Conservation (phyloP, 2,329 filamentous ascomycete genomes). For the Clonostachys byssicola region DNA sequence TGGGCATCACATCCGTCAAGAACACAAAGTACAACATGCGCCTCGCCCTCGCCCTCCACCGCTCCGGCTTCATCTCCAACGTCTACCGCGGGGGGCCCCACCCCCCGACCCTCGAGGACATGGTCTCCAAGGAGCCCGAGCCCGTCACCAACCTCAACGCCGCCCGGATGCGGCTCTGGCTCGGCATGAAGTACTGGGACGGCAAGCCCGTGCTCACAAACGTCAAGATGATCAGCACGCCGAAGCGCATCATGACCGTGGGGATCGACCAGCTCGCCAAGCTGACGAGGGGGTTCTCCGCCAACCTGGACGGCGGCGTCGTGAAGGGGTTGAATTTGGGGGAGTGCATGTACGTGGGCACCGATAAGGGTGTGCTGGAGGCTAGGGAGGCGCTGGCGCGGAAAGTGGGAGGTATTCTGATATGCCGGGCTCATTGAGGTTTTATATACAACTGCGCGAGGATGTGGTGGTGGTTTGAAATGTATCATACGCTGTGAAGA, state of each 20-base stretch:
- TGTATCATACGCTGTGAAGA: too few species aligned
- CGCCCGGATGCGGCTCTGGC: conserved; percentile 72
- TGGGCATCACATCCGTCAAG: conserved; percentile 79
- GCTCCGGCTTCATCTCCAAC: conserved; percentile 75
- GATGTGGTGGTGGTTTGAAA: too few species aligned
- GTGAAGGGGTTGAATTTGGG: conserved; percentile 74
- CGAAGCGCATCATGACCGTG: conserved; percentile 67
- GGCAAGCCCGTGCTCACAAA: conserved; percentile 72
- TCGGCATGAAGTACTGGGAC: conserved; percentile 87
- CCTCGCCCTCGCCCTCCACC: conserved; percentile 73
- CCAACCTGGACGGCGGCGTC: conserved; percentile 54
- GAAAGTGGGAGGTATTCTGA: conserved; percentile 73
- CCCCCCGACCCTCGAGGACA: conserved; percentile 41
- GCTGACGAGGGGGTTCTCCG: conserved; percentile 65
- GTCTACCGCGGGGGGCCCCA: conserved; percentile 67
- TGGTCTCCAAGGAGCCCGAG: conserved; percentile 43
- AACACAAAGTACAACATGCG: conserved; percentile 77
- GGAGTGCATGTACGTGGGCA: conserved; percentile 78
- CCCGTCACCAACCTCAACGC: conserved; percentile 67
- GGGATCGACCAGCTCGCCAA: conserved; percentile 56
- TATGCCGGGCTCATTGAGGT: conserved; percentile 64
- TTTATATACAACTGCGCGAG: neutral
- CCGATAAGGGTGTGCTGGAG: conserved; percentile 76
- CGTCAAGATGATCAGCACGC: conserved; percentile 66
- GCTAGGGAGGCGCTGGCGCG: conserved; percentile 76